Evolutionary conservation across 257 asterid genomes (phyloP).

Genomic region (Fraxinus quadrangulata): DNA sequence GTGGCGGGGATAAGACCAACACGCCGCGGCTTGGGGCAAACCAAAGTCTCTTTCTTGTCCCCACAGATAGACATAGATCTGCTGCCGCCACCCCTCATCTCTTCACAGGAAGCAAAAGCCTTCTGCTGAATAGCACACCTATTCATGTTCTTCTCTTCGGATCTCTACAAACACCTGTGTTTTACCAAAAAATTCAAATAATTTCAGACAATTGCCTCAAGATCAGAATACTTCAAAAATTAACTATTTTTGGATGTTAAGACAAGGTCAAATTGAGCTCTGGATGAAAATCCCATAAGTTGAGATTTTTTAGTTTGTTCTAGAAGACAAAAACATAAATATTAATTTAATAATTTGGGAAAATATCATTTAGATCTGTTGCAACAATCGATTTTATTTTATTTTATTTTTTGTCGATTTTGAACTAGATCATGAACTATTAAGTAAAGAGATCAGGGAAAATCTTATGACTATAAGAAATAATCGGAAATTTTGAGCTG

Average conservation of each 20-base stretch:
- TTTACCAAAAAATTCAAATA: neutral
- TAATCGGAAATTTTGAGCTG: neutral
- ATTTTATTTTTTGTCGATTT: neutral
- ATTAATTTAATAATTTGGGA: neutral
- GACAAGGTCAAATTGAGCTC: neutral
- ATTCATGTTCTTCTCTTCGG: constrained; percentile 32
- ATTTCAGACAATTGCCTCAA: neutral
- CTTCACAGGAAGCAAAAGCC: constrained; percentile 37
- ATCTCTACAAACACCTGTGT: neutral
- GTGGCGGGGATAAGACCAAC: constrained; percentile 48
- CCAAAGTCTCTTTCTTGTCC: constrained; percentile 34
- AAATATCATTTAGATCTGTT: neutral
- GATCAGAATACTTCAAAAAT: neutral
- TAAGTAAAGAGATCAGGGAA: neutral
- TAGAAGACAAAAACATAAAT: neutral
- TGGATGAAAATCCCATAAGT: neutral
- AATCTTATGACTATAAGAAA: neutral
- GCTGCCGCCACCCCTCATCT: constrained; percentile 29
- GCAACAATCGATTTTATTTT: neutral
- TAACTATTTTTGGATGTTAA: neutral
- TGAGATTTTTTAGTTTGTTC: constrained; percentile 7
- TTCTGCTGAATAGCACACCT: constrained; percentile 33
- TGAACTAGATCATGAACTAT: neutral
- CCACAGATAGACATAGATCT: constrained; percentile 23
- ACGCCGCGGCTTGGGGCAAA: constrained; percentile 56